Base-by-base conservation (phyloP, 2,329 filamentous ascomycete genomes). In the Fusarium aywerte region DNA sequence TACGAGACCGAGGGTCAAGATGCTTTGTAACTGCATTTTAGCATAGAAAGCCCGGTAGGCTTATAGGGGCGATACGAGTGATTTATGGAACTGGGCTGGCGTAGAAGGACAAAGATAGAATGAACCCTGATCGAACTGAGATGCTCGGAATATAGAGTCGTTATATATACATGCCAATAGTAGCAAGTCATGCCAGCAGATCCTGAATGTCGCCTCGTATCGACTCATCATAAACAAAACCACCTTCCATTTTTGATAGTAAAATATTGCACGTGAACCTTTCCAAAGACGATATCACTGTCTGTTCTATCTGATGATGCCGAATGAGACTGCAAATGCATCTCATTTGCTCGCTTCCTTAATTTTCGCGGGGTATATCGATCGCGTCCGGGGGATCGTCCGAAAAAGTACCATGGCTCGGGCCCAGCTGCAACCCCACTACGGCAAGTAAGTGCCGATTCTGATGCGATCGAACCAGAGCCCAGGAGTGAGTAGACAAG, bases 381-480 rank as follows among this genome's bases (percentile, higher is more conserved):
- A 59, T 58, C 40, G 56, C 20, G 40, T 58, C 56, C 55, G 56
- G 56, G 53, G 40, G 40, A 36, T 47, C 23, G 57, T 59, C 50
- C 39, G 16, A 25, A 45, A 38, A 49, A 20, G 21, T 13, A 20
- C 10, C 25, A 16, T 49, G 33, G 52, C 29, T 18, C 21, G 38
- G 45, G 21, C 45, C 56, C 33, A 29, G 16, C 13, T 61, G 56
- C 31, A 54, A 61, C 58, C 45, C 33, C 35, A 54, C 25, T 29
- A 39, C 58, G 58, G 58, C 58, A 61, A 36, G 4, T 16, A 23
- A 6, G 45, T 61, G 58, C 58, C 58, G 58, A 61, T 13, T 54
- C 58, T 61, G 38, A 61, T 54, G 58, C 58, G 58, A 21, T 31
- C 58, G 36, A 61, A 61, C 48, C 48, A 61, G 38, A 61, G 2